Evolutionary conservation across 306 rosid species (phyloP), one percentile per base, ranked within the genome.

Genomic region (Dalbergia cochinchinensis): DNA sequence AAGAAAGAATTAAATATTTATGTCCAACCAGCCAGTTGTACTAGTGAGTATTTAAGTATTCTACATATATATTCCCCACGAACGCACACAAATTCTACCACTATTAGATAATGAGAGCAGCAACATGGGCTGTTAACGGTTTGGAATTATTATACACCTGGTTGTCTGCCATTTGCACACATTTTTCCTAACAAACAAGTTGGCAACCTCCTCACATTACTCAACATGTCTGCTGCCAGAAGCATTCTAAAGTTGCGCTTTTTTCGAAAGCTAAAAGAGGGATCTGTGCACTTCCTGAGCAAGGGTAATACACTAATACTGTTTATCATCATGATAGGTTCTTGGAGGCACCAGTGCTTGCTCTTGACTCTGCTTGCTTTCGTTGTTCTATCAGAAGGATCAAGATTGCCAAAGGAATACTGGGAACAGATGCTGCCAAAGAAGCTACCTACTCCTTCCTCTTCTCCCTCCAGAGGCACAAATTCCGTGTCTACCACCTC

Each of bases 341-440:
- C 88, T 73, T 88, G 88, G 85, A 88, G 86, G 83, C 68, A 74
- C 50, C 86, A 71, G 69, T 86, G 86, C 77, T 72, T 94, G 84
- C 51, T 92, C 83, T 78, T 94, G 39, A 65, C 82, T 51, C 82
- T 92, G 63, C 65, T 89, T 58, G 69, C 85, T n/a, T 73, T 84
- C 71, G 42, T 86, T 61, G 78, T 91, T 85, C 61, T 87, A 50
- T 87, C 94, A 39, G 88, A 92, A 68, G 92, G 93, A 5, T 81
- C 97, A 74, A 92, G 98, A 70, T 54, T 89, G 22, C 97, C 97
- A 0, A 88, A 74, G 70, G 76, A 61, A 45, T 83, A 47, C 20
- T 94, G 92, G 91, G 83, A 91, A 37, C 97, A 94, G 65, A 94
- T 92, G 98, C 85, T 94, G 79, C 98, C 97, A 0, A 94, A 94